A percentile compares a stretch with the other conserved stretches of the same genome.
These are phyloP conservation scores for Teratosphaeriaceae sp. DNA, from an alignment of 2,329 filamentous ascomycete genomes.

Conservation along the genomic window DNA sequence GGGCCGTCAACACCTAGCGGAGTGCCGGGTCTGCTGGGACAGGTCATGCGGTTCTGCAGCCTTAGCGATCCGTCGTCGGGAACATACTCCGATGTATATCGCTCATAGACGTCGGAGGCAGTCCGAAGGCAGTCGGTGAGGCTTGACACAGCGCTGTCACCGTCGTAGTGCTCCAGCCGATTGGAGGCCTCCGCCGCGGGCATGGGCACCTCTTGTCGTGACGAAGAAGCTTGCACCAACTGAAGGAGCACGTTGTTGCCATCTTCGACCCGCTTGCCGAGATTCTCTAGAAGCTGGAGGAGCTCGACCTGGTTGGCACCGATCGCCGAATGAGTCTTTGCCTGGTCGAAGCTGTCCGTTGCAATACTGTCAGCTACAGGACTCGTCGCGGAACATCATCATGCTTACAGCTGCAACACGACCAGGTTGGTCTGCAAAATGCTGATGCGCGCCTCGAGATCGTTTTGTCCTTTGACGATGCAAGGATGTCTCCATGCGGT, in stretches of 20 bases:
- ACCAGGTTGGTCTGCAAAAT: conserved; percentile 14
- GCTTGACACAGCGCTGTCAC: conserved; percentile 10
- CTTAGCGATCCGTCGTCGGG: conserved; percentile 14
- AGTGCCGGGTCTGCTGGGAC: background rate
- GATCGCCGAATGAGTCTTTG: conserved; percentile 8
- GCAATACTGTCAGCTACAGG: background rate
- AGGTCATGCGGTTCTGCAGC: conserved; percentile 4
- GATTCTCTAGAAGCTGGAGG: conserved; percentile 4
- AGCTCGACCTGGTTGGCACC: conserved; percentile 11
- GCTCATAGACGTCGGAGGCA: conserved; percentile 16
- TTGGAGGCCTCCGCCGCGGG: background rate
- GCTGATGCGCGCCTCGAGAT: conserved; percentile 17
- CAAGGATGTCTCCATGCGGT: conserved; percentile 11
- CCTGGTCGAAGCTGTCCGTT: conserved; percentile 12
- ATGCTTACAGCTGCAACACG: conserved; percentile 14
- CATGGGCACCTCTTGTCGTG: background rate
- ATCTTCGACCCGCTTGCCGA: conserved; percentile 7
- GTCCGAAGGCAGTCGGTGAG: conserved; percentile 10
- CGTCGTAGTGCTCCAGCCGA: background rate
- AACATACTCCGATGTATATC: conserved; percentile 12
- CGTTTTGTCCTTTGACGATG: conserved; percentile 13
- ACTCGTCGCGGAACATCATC: too few relatives aligned
- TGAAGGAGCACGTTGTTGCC: conserved; percentile 9
- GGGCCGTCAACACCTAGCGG: background rate
- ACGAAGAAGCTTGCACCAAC: conserved; percentile 1